Conservation (phyloP, 495 filamentous ascomycete species). For the Hyaloscypha variabilis region DNA sequence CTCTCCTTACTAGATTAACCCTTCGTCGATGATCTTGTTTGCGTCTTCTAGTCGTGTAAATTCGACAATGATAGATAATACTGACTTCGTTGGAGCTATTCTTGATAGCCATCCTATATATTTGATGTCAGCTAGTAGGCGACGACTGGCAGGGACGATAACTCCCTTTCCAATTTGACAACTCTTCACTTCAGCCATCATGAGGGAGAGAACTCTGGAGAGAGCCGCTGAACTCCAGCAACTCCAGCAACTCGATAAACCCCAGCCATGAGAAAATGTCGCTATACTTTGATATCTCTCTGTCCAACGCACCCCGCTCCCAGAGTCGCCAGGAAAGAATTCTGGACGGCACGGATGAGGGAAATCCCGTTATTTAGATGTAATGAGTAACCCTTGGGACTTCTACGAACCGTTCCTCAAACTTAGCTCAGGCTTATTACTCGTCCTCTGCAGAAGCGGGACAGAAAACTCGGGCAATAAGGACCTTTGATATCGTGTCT, state of each 20-base stretch:
- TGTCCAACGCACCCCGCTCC: conserved; percentile 2
- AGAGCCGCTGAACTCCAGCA: not conserved
- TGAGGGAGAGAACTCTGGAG: not conserved
- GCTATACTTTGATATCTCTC: not conserved
- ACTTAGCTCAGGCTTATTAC: not conserved
- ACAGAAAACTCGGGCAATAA: conserved; percentile 16
- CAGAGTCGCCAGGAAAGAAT: conserved; percentile 19
- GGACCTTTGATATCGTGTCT: conserved; percentile 1
- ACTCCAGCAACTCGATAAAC: conserved; percentile 3
- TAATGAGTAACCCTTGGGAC: conserved; percentile 23
- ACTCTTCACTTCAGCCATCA: too few species aligned
- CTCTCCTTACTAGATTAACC: too few species aligned
- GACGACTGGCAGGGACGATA: too few species aligned
- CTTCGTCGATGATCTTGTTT: too few species aligned
- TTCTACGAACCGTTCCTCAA: conserved; percentile 22
- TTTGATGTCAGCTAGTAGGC: too few species aligned
- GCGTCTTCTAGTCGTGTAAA: too few species aligned
- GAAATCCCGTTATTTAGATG: conserved; percentile 17
- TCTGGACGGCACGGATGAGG: conserved; percentile 16
- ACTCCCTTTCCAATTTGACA: too few species aligned
- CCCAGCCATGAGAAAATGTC: conserved; percentile 3
- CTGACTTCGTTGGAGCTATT: too few species aligned
- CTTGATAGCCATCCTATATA: too few species aligned
- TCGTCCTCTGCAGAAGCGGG: conserved; percentile 13
- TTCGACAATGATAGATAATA: too few species aligned